These are phyloP conservation scores for Colletotrichum lentis DNA, from an alignment of 2,329 filamentous ascomycete genomes.

Conservation along the genomic window DNA sequence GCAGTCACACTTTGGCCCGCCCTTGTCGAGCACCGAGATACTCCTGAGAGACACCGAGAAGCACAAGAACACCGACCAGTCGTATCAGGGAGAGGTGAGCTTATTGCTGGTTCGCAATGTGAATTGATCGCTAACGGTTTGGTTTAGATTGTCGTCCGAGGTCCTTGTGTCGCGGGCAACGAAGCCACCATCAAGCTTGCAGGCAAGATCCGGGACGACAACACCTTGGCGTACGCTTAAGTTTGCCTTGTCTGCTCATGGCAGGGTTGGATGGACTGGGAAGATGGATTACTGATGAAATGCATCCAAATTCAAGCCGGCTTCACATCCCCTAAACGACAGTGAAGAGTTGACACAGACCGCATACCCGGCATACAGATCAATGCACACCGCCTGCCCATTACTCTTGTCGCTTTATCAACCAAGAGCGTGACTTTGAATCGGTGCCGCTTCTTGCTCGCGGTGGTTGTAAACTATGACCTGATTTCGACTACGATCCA, in stretches of 20 bases:
- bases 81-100: slow-evolving; percentile 70
- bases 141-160: slow-evolving; percentile 71
- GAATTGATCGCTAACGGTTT: slow-evolving; percentile 31
- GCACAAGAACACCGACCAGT: slow-evolving; percentile 70
- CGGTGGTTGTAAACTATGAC: background rate
- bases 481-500: background rate
- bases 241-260: background rate
- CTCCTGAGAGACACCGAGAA: slow-evolving; percentile 70
- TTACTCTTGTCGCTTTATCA: background rate
- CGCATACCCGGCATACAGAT: background rate
- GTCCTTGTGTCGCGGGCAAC: slow-evolving; percentile 75
- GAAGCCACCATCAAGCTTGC: slow-evolving; percentile 70
- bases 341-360: background rate
- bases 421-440: too few relatives aligned
- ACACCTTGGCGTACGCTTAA: slow-evolving; percentile 70
- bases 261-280: too few relatives aligned
- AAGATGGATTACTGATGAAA: background rate
- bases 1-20: slow-evolving; percentile 79
- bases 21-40: slow-evolving; percentile 81
- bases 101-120: background rate
- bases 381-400: background rate
- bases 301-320: background rate
- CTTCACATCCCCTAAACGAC: background rate
- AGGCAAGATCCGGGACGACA: slow-evolving; percentile 74
- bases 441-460: background rate